These are phyloP conservation scores for Kappamyces sp. DNA, from an alignment of 192 early-diverging fungal species.

Conservation along the genomic window DNA sequence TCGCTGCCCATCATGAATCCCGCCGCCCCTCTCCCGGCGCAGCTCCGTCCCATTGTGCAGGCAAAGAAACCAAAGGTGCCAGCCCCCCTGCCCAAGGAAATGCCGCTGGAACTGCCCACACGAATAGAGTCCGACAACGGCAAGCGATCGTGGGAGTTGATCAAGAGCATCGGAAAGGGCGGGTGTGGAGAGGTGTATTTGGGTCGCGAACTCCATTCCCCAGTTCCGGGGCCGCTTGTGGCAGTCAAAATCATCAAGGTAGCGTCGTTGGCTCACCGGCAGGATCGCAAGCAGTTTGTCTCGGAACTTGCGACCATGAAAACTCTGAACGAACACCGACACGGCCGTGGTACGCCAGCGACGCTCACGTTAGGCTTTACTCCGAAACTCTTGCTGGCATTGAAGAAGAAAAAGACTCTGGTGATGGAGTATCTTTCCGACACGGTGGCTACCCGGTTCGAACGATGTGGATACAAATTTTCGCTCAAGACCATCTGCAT, in stretches of 20 bases:
- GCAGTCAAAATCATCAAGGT: slow-evolving; percentile 21
- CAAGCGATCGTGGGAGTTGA: slow-evolving; percentile 15
- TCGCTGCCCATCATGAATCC: no score
- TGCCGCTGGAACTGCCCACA: no score
- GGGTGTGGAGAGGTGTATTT: slow-evolving; percentile 28
- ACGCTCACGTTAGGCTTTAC: slow-evolving; percentile 8
- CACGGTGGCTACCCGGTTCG: slow-evolving; percentile 17
- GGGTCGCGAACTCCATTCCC: neutral
- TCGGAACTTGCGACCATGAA: slow-evolving; percentile 24
- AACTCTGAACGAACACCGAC: slow-evolving; percentile 12
- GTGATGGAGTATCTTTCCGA: slow-evolving; percentile 26
- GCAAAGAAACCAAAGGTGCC: no score
- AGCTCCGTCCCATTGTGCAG: no score
- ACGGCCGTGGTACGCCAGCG: slow-evolving; percentile 1
- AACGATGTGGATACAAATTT: slow-evolving; percentile 18
- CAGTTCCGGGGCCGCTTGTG: neutral
- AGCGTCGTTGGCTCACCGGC: neutral
- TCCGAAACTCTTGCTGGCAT: slow-evolving; percentile 14
- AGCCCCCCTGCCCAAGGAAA: no score
- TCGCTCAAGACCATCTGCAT: slow-evolving; percentile 21
- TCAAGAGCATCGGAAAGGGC: slow-evolving; percentile 21
- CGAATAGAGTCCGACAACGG: slow-evolving; percentile 19
- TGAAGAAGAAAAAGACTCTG: slow-evolving; percentile 6
- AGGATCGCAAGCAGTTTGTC: slow-evolving; percentile 24
- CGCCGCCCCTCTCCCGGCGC: no score